Evolutionary conservation across 139 green algal genomes (phyloP), one percentile per base, ranked within the genome.

Genomic region (Chlamydomonas sphaeroides): DNA sequence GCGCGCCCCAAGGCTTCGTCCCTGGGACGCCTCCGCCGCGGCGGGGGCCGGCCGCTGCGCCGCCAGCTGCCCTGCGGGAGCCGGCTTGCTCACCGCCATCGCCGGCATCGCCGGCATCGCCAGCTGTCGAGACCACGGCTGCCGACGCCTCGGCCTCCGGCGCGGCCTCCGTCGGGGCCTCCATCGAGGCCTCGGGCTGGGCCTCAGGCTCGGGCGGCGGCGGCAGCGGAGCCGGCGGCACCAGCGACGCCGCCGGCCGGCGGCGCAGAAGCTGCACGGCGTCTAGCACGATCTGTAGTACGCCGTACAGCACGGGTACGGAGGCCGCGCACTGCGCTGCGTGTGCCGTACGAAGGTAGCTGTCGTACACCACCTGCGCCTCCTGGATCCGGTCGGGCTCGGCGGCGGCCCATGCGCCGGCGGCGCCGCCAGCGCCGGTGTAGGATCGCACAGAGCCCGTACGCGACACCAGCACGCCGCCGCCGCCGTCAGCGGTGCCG

Each of bases 271-370:
- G 74, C 59, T 80, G 74, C n/a, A 80, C 30, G 1, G 74, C 74
- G 21, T 61, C 74, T 3, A 80, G n/a, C 30, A 80, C 74, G 30
- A 80, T 33, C 74, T 70, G 74, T 15, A 80, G 57, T n/a, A 80
- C 74, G 8, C 39, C 74, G 8, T 80, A 59, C 39, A 80, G 56
- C 7, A 80, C 59, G 3, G 48, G 59, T n/a, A 80, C 4, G 15
- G 74, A 70, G 6, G 59, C 59, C 57, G 51, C 32, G 25, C 74
- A 80, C 32, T 80, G 39, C 3, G 30, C 59, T 0, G 74, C 74
- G n/a, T 70, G 56, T n/a, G n/a, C 28, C 5, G 28, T 62, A 20
- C 5, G 25, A 6, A 80, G 59, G 30, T 38, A 70, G 0, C 56
- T n/a, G 30, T 80, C 74, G 56, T 48, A 80, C 5, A 28, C 59